Evolutionary conservation across 768 basidiomycete species (phyloP).

Genomic region (Artomyces pyxidatus): DNA sequence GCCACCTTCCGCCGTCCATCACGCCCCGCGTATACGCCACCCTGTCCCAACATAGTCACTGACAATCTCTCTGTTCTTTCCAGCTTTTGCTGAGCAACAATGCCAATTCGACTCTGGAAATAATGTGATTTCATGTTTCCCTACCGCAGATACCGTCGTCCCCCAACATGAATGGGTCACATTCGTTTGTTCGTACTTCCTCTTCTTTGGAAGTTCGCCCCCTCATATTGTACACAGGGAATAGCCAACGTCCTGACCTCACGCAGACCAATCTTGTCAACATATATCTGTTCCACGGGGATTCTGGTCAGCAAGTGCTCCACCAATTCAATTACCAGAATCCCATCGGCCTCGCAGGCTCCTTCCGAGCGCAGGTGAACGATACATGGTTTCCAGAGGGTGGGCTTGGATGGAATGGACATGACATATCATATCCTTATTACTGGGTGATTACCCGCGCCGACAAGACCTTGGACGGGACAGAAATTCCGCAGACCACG

Average conservation of each 20-base stretch:
- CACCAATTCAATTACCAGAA: conserved; percentile 34
- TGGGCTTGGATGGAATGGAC: conserved; percentile 37
- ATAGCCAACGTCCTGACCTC: conserved; percentile 59
- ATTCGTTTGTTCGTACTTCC: conserved; percentile 64
- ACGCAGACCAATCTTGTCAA: conserved; percentile 58
- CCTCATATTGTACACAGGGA: conserved; percentile 43
- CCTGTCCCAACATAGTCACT: neutral
- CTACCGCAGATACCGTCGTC: conserved; percentile 43
- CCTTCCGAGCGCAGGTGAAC: conserved; percentile 47
- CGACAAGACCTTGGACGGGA: conserved; percentile 46
- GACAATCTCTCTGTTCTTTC: conserved; percentile 6
- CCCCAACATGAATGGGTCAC: conserved; percentile 70
- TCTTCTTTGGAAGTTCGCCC: conserved; percentile 9
- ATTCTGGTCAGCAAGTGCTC: conserved; percentile 45
- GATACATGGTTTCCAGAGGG: conserved; percentile 66
- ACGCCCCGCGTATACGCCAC: neutral
- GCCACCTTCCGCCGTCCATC: neutral
- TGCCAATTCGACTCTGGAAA: conserved; percentile 61
- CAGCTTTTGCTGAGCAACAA: conserved; percentile 32
- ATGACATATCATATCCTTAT: conserved; percentile 56
- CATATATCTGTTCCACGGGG: conserved; percentile 71
- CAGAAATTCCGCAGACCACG: conserved; percentile 56
- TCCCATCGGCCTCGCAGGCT: conserved; percentile 47
- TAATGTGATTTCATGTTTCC: conserved; percentile 71
- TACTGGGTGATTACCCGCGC: conserved; percentile 72